Percentiles rank a stretch among this genome's conserved stretches.
These are phyloP conservation scores for Elsinoe necatrix DNA, from an alignment of 2,329 filamentous ascomycete species.

Conservation along the genomic window DNA sequence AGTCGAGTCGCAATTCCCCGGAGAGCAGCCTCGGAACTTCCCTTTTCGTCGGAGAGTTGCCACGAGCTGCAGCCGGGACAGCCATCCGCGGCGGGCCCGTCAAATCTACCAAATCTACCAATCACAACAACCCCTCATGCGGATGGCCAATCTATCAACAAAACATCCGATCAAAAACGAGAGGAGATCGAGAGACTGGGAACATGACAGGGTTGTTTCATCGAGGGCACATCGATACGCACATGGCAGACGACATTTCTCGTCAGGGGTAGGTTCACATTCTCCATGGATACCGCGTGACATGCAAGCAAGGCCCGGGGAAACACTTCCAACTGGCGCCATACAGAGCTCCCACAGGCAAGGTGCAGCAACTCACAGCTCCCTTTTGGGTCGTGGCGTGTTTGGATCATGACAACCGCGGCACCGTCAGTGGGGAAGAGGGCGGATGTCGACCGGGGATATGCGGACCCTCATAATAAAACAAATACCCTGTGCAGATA, in stretches of 20 bases:
- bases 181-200: slow-evolving; percentile 6
- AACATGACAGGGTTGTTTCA: slow-evolving; percentile 1
- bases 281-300: not conserved
- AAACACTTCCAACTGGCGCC: not conserved
- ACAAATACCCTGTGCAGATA: slow-evolving; percentile 3
- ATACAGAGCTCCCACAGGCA: not conserved
- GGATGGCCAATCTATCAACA: slow-evolving; percentile 13
- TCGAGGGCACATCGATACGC: not conserved
- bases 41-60: not conserved
- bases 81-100: not conserved
- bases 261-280: not conserved
- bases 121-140: slow-evolving; percentile 7
- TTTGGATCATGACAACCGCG: slow-evolving; percentile 5
- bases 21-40: not conserved
- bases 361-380: too few species aligned
- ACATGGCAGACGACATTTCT: slow-evolving; percentile 8
- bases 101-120: slow-evolving; percentile 1
- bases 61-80: not conserved
- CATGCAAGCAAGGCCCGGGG: slow-evolving; percentile 2
- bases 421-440: not conserved
- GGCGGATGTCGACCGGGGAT: not conserved
- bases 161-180: not conserved
- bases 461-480: not conserved
- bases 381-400: not conserved
- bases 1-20: not conserved